Base-by-base conservation (phyloP, 768 basidiomycete genomes). In the Kockovaella imperatae region DNA sequence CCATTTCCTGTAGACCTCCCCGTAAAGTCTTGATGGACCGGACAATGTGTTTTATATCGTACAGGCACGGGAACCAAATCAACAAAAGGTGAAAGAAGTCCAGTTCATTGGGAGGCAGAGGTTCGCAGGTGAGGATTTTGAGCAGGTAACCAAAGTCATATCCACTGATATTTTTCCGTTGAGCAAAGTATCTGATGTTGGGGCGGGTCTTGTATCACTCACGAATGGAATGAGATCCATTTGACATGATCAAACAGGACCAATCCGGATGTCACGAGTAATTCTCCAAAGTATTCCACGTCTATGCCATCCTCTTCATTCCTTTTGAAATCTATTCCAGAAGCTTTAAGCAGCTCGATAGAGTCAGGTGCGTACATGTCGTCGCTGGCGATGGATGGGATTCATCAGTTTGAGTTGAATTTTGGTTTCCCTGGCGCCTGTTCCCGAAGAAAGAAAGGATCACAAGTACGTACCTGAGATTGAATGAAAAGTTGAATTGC, bases 291-390 rank as follows among this genome's bases (percentile, higher is more conserved):
- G 67, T 89, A 84, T 57, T 91, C 87, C 2, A 90, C 88, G 40
- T 78, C 72, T 53, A 99, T 97, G 0, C 95, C 95, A 68, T 85
- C 78, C 59, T 90, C 86, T 55, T 90, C 85, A 64, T 93, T 87
- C 45, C 87, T 80, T 65, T 87, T 83, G 64, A 99, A 91, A 68
- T 99, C 90, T 68, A 97, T 84, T 17, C 95, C 95, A 4, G 89
- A 86, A 68, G 91, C 91, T 70, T 88, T 84, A 42, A 99, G 75
- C 13, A 91, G 78, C 45, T 99, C 93, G 59, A 97, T 83, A 35
- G 89, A 89, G 48, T 97, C 93, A n/a, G 90, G 93, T 11, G 89
- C 85, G 69, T 86, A 97, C 88, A 97, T 96, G 74, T 99, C 95
- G 46, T 95, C 87, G 62, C 91, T 96, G 13, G n/a, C n/a, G n/a